phyloP scores from a whole-genome alignment of 331 rosid genomes.

The Quercus lobata region DNA sequence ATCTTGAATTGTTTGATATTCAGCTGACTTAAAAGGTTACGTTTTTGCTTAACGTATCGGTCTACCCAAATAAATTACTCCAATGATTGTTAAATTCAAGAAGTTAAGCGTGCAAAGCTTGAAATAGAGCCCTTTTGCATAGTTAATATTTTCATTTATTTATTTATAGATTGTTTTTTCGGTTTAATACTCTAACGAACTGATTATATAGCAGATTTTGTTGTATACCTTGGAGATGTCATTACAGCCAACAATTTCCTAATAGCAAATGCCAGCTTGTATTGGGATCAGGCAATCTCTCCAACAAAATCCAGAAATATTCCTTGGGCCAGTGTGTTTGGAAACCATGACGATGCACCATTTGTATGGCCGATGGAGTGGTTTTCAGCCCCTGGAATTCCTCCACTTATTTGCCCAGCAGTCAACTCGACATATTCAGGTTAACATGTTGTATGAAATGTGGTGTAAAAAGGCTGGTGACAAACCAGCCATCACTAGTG shows the following conservation, averaged over 20 bases:
- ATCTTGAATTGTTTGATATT: background rate
- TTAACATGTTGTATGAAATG: slow-evolving; percentile 3
- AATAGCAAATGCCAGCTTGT: slow-evolving; percentile 66
- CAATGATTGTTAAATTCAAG: background rate
- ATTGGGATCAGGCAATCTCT: slow-evolving; percentile 72
- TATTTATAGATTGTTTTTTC: background rate
- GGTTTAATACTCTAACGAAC: slow-evolving; percentile 6
- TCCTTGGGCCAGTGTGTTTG: slow-evolving; percentile 78
- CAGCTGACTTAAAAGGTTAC: background rate
- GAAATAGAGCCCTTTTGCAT: background rate
- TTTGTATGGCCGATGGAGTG: slow-evolving; percentile 84
- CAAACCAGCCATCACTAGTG: background rate
- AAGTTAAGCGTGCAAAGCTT: background rate
- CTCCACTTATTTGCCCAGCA: slow-evolving; percentile 45
- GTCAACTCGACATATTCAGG: slow-evolving; percentile 39
- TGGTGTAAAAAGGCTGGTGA: background rate
- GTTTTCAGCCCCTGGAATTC: slow-evolving; percentile 74
- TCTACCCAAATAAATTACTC: background rate
- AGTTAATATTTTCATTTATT: background rate
- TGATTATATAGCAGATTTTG: slow-evolving; percentile 54
- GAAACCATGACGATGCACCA: slow-evolving; percentile 84
- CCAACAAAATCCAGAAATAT: slow-evolving; percentile 63
- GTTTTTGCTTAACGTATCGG: background rate
- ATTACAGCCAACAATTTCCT: slow-evolving; percentile 72
- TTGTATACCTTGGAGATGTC: slow-evolving; percentile 82